phyloP scores from a whole-genome alignment of 2,329 filamentous ascomycete genomes.

The Penicillium brasilianum region DNA sequence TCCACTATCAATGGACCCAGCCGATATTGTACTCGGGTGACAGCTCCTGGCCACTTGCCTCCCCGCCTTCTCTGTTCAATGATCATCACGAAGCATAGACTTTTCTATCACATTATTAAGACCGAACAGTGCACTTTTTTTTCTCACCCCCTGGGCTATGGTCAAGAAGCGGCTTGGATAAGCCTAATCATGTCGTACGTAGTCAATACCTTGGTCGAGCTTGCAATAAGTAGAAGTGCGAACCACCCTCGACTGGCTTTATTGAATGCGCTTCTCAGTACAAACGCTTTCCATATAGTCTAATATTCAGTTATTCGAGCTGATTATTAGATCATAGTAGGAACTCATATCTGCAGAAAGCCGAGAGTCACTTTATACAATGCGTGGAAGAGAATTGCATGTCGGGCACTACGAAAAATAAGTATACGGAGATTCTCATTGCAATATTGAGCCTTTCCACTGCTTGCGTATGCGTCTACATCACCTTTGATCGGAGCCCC shows the following conservation, averaged over 20 bases:
- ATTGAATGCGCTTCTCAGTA: conserved; percentile 21
- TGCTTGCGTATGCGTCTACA: conserved; percentile 18
- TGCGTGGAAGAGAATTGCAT: conserved; percentile 18
- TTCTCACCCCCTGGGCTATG: conserved; percentile 21
- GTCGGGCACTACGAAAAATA: conserved; percentile 3
- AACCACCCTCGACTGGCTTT: conserved; percentile 16
- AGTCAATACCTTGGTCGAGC: conserved; percentile 18
- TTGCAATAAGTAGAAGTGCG: conserved; percentile 9
- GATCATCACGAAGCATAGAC: conserved; percentile 19
- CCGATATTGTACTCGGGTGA: neutral
- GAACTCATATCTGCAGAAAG: conserved; percentile 14
- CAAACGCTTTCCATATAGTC: conserved; percentile 22
- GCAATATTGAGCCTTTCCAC: conserved; percentile 23
- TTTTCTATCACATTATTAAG: conserved; percentile 25
- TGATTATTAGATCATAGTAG: conserved; percentile 10
- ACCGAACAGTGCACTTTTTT: conserved; percentile 21
- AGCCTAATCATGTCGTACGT: conserved; percentile 23
- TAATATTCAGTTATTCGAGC: conserved; percentile 8
- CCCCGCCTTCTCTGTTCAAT: neutral
- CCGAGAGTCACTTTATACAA: conserved; percentile 15
- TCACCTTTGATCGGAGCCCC: neutral
- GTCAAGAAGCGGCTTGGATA: conserved; percentile 19
- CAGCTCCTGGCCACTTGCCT: neutral
- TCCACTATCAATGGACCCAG: neutral
- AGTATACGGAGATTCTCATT: conserved; percentile 29